Percentiles rank a stretch among this genome's conserved stretches.
These are phyloP conservation scores for Blumeriella jaapii DNA, from an alignment of 2,329 filamentous ascomycete species.

Conservation along the genomic window DNA sequence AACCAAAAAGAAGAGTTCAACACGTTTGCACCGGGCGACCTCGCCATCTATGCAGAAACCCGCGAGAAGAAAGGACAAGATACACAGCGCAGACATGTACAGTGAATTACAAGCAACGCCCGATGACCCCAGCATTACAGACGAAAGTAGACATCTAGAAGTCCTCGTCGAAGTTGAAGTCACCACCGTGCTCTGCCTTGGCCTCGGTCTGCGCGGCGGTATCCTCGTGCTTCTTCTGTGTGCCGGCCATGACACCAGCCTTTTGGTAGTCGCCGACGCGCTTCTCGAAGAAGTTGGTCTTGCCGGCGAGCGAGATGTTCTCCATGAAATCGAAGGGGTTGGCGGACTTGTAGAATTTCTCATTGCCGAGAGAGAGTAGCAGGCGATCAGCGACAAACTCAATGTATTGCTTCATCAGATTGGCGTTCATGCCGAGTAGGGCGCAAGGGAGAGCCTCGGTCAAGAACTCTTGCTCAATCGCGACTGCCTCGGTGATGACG, in stretches of 20 bases:
- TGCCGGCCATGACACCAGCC: slow-evolving; percentile 93
- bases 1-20: slow-evolving; percentile 9
- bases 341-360: slow-evolving; percentile 81
- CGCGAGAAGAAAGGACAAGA: slow-evolving; percentile 15
- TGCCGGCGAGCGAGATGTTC: slow-evolving; percentile 96
- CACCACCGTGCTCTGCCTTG: slow-evolving; percentile 52
- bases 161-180: slow-evolving; percentile 93
- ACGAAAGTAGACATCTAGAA: slow-evolving; percentile 50
- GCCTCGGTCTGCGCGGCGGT: slow-evolving; percentile 35
- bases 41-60: slow-evolving; percentile 24
- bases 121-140: slow-evolving; percentile 11
- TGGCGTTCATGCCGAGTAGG: slow-evolving; percentile 94
- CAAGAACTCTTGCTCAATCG: slow-evolving; percentile 94
- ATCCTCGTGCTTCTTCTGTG: slow-evolving; percentile 57
- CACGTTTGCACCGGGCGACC: slow-evolving; percentile 20
- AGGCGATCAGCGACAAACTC: slow-evolving; percentile 98
- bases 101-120: slow-evolving; percentile 14
- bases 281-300: slow-evolving; percentile 99
- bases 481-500: slow-evolving; percentile 89
- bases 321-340: slow-evolving; percentile 99
- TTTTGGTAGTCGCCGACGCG: slow-evolving; percentile 99
- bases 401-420: slow-evolving; percentile 98
- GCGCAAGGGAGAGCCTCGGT: slow-evolving; percentile 88
- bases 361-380: slow-evolving; percentile 82
- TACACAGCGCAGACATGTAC: slow-evolving; percentile 16